phyloP scores from a whole-genome alignment of 805 yeast species.

The Ogataea pini region DNA sequence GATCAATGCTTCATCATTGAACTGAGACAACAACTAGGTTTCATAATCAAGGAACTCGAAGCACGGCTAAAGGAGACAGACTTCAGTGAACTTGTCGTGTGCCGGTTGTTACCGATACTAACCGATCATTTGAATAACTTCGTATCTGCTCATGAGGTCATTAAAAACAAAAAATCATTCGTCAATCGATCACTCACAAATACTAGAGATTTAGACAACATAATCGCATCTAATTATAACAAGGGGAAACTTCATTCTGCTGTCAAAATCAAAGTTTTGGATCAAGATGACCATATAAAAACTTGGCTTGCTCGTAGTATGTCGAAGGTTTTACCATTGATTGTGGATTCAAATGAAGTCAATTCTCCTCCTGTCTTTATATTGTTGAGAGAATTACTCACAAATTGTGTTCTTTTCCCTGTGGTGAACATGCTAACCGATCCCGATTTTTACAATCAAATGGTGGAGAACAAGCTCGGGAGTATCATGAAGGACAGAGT shows the following conservation, averaged over 20 bases:
- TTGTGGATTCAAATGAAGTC: constrained; percentile 50
- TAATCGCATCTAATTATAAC: constrained; percentile 46
- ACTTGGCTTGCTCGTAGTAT: constrained; percentile 48
- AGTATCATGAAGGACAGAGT: constrained; percentile 68
- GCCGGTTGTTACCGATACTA: constrained; percentile 60
- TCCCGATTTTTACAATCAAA: constrained; percentile 75
- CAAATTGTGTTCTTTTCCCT: constrained; percentile 59
- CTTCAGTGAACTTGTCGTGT: constrained; percentile 55
- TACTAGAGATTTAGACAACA: constrained; percentile 40
- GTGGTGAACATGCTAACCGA: constrained; percentile 54
- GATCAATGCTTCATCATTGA: constrained; percentile 43
- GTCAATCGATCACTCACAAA: constrained; percentile 21
- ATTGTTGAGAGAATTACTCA: constrained; percentile 62
- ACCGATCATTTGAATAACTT: constrained; percentile 63
- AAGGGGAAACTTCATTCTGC: constrained; percentile 62
- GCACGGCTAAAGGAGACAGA: constrained; percentile 47
- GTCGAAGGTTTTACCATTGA: constrained; percentile 44
- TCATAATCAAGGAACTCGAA: constrained; percentile 44
- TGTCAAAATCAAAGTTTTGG: constrained; percentile 40
- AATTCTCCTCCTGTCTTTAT: constrained; percentile 48
- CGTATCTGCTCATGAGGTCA: constrained; percentile 42
- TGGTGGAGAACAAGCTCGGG: constrained; percentile 59
- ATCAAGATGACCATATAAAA: constrained; percentile 45
- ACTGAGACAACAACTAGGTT: constrained; percentile 45
- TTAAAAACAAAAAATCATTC: constrained; percentile 29